Evolutionary conservation across 2,329 filamentous ascomycete species (phyloP), one percentile per base, ranked within the genome.

Genomic region (Exophiala dermatitidis): DNA sequence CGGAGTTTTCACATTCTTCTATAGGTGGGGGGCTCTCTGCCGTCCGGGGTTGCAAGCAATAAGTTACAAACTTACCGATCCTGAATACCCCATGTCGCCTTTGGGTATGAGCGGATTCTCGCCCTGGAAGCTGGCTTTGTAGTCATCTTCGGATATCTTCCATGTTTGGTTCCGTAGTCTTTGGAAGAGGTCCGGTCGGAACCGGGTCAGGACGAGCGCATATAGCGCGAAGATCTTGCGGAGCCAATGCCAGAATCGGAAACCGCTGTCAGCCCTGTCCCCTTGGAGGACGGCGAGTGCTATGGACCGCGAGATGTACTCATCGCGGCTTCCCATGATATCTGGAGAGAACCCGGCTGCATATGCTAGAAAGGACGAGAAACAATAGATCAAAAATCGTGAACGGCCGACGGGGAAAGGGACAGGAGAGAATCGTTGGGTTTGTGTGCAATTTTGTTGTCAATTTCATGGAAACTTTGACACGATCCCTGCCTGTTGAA

Each of bases 61-160:
- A 19, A 19, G 19, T 19, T 19, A 19, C 19, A 19, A 9, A 67
- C 81, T 77, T 26, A 57, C 54, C 30, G 84, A 88, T 46, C 86
- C 86, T 30, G 83, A 86, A 65, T 86, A 87, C 2, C 85, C 85
- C 68, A 89, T 74, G 63, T 88, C 83, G 1, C 83, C 84, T 56
- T 85, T 77, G 1, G 82, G 67, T 1, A 76, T 68, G 32, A 88
- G 69, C 0, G 71, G 67, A 50, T 66, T 67, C 41, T 65, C 68
- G 57, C 69, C 69, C 51, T 66, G 69, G 61, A 84, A 83, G 58
- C 75, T 80, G 30, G 72, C 72, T 8, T 67, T 69, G 58, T 83
- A 84, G 26, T 76, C 76, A 7, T 76, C 70, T 53, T 81, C 76
- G 28, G 75, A 67, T 33, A 82, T 74, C 3, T 70, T 54, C 79